A percentile compares a stretch with the other conserved stretches of the same genome.
Evolutionary conservation across 177 flowering plant species (phyloP).

Genomic region (Tripterygium wilfordii): DNA sequence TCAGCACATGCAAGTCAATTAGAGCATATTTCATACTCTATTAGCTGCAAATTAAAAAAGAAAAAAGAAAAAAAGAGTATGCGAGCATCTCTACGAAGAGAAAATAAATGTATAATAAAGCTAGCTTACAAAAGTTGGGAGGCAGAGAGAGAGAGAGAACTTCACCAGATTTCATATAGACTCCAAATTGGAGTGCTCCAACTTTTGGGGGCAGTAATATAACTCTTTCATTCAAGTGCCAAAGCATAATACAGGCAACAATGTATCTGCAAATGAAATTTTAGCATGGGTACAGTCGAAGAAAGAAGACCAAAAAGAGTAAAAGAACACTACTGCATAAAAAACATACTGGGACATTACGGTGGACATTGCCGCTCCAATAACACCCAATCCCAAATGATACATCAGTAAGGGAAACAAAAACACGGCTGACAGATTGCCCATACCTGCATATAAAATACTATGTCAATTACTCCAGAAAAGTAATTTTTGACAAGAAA

Average conservation of each 20-base stretch:
- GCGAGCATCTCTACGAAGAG: no score
- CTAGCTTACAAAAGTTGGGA: no score
- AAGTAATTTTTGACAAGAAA: no score
- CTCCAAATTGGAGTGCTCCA: conserved; percentile 66
- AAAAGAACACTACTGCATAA: neutral
- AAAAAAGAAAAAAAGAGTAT: no score
- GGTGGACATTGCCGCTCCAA: conserved; percentile 90
- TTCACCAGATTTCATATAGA: conserved; percentile 84
- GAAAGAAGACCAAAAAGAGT: neutral
- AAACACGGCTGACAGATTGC: conserved; percentile 62
- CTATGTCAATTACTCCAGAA: neutral
- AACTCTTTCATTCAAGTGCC: conserved; percentile 67
- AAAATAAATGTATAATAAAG: no score
- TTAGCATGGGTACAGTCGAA: neutral
- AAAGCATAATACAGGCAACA: conserved; percentile 59
- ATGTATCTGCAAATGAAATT: conserved; percentile 49
- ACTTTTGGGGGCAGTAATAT: conserved; percentile 75
- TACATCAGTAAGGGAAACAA: conserved; percentile 75
- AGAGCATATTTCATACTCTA: no score
- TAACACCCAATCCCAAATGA: conserved; percentile 54
- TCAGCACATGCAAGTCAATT: no score
- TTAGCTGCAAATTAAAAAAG: no score
- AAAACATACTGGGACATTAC: conserved; percentile 82
- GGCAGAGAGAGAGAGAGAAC: conserved; percentile 2
- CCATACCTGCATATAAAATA: conserved; percentile 55